phyloP scores from a whole-genome alignment of 345 rosid genomes.

The Salix exigua region DNA sequence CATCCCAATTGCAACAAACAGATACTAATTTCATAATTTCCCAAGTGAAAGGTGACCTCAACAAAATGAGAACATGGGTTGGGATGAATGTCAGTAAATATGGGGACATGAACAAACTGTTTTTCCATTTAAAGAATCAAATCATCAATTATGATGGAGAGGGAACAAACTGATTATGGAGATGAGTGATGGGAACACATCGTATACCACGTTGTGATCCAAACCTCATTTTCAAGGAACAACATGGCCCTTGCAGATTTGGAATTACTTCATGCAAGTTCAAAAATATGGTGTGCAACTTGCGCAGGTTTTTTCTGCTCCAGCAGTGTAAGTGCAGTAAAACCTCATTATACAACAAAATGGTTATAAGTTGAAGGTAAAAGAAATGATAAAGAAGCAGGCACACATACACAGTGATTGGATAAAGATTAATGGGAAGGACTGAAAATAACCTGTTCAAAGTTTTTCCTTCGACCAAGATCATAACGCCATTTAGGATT shows the following conservation, averaged over 20 bases:
- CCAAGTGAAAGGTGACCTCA: neutral
- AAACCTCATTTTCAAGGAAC: neutral
- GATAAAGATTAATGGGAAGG: neutral
- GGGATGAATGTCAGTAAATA: neutral
- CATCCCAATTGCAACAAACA: neutral
- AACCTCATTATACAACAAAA: neutral
- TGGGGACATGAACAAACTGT: neutral
- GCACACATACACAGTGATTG: neutral
- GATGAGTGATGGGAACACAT: neutral
- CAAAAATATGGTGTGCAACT: neutral
- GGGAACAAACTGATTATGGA: no score
- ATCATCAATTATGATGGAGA: neutral
- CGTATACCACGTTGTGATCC: neutral
- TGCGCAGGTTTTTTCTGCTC: neutral
- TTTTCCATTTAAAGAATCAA: no score
- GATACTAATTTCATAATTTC: neutral
- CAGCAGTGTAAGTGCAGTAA: neutral
- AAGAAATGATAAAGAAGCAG: neutral
- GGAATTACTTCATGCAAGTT: neutral
- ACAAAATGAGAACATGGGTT: neutral
- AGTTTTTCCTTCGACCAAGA: constrained; percentile 30
- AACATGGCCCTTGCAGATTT: neutral
- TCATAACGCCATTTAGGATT: constrained; percentile 26
- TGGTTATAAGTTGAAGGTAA: neutral
- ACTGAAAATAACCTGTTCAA: constrained; percentile 23